These are phyloP conservation scores for Trifolium pratense DNA, from an alignment of 306 rosid genomes.

Conservation along the genomic window DNA sequence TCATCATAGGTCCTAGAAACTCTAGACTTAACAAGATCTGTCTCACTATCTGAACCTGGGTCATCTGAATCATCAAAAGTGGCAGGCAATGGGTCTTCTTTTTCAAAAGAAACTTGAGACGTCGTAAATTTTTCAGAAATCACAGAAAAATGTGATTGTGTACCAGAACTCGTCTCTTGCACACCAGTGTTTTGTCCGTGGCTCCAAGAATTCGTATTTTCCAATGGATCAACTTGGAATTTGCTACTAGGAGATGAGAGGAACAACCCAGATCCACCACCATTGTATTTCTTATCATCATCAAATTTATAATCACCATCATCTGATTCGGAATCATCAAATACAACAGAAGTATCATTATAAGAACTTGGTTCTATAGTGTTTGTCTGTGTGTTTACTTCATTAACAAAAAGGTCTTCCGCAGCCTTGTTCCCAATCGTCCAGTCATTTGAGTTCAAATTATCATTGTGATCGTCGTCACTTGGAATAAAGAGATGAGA, in stretches of 20 bases:
- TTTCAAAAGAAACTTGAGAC: slow-evolving; percentile 55
- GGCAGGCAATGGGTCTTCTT: slow-evolving; percentile 55
- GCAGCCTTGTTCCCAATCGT: slow-evolving; percentile 31
- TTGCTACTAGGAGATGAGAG: slow-evolving; percentile 50
- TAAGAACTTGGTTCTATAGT: slow-evolving; percentile 46
- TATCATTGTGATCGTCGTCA: slow-evolving; percentile 52
- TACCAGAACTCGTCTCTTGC: slow-evolving; percentile 45
- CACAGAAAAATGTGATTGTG: slow-evolving; percentile 48
- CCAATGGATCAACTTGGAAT: slow-evolving; percentile 49
- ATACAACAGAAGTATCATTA: slow-evolving; percentile 54
- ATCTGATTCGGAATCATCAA: slow-evolving; percentile 80
- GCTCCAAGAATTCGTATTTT: slow-evolving; percentile 52
- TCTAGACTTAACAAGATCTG: slow-evolving; percentile 50
- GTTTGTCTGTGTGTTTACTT: slow-evolving; percentile 40
- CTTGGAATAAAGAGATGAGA: slow-evolving; percentile 51
- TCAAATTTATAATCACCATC: slow-evolving; percentile 58
- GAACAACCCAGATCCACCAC: slow-evolving; percentile 53
- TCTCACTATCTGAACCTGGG: slow-evolving; percentile 69
- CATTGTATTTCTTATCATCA: slow-evolving; percentile 45
- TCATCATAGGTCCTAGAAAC: slow-evolving; percentile 44
- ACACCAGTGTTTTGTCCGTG: slow-evolving; percentile 50
- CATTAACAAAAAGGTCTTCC: slow-evolving; percentile 52
- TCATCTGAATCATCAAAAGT: slow-evolving; percentile 87
- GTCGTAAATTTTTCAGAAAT: slow-evolving; percentile 55
- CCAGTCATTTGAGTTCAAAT: slow-evolving; percentile 42